A percentile compares a stretch with the other conserved stretches of the same genome.
Evolutionary conservation across 192 early-diverging fungal species (phyloP).

Genomic region (Podila epigama): DNA sequence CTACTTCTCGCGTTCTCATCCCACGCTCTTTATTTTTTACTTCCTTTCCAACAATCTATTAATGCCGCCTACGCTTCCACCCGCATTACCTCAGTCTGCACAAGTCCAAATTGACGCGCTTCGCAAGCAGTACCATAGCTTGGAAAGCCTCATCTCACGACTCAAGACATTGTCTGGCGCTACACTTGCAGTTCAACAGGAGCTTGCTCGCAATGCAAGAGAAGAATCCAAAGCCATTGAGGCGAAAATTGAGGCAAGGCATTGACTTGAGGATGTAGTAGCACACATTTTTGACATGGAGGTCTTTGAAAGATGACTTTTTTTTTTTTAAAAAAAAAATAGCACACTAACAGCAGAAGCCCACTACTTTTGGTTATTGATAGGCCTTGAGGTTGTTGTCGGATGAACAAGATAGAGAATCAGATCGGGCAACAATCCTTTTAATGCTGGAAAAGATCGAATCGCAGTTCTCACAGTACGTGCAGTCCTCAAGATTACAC

Average conservation of each 20-base stretch:
- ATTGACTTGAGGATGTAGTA: background rate
- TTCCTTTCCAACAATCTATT: no score
- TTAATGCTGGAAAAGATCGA: constrained; percentile 56
- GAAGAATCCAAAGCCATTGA: constrained; percentile 44
- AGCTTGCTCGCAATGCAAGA: constrained; percentile 33
- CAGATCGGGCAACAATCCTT: constrained; percentile 48
- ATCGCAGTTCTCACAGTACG: constrained; percentile 61
- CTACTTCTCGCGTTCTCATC: no score
- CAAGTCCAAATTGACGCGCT: constrained; percentile 37
- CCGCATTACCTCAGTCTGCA: constrained; percentile 3
- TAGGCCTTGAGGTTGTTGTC: constrained; percentile 55
- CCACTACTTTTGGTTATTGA: background rate
- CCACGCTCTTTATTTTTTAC: no score
- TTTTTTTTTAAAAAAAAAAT: no score
- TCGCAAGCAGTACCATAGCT: constrained; percentile 37
- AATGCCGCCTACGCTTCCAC: constrained; percentile 24
- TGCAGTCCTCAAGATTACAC: background rate
- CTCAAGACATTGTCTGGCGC: constrained; percentile 26
- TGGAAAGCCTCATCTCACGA: constrained; percentile 20
- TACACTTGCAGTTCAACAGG: constrained; percentile 34
- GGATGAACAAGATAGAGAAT: constrained; percentile 61
- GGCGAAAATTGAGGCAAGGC: constrained; percentile 31
- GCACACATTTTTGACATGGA: no score
- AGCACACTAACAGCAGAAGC: background rate
- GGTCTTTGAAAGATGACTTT: no score